These are phyloP conservation scores for Liriodendron chinense DNA, from an alignment of 164 flowering plant species.

Conservation along the genomic window DNA sequence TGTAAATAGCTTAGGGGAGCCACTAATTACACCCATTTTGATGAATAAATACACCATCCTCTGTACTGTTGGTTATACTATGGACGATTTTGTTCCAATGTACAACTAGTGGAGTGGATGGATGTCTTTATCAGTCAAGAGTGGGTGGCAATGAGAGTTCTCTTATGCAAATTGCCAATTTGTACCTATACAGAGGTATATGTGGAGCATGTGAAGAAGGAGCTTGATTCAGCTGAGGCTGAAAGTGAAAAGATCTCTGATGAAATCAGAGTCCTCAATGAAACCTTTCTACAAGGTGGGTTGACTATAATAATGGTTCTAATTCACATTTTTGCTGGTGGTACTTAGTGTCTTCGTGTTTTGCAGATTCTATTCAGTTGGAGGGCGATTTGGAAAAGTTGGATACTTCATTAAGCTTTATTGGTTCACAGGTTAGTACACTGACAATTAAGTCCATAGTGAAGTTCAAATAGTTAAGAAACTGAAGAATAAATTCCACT, in stretches of 20 bases:
- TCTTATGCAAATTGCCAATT: conserved; percentile 4
- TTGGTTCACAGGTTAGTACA: conserved; percentile 43
- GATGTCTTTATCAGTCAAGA: not conserved
- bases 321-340: not conserved
- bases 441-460: not conserved
- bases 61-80: not conserved
- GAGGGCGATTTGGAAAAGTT: conserved; percentile 48
- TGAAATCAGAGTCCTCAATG: conserved; percentile 45
- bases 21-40: too few species aligned
- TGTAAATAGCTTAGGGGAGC: too few species aligned
- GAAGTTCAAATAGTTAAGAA: not conserved
- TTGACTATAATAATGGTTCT: not conserved
- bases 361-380: conserved; percentile 44
- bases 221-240: conserved; percentile 36
- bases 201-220: conserved; percentile 37
- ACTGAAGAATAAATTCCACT: not conserved
- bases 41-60: too few species aligned
- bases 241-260: conserved; percentile 33
- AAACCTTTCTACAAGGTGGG: conserved; percentile 41
- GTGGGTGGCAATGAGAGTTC: not conserved
- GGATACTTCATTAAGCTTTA: conserved; percentile 30
- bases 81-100: too few species aligned
- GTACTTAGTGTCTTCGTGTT: not conserved
- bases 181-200: conserved; percentile 35
- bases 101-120: not conserved